Percentiles rank a stretch among this genome's conserved stretches.
These are phyloP conservation scores for Nothophoma quercina DNA, from an alignment of 2,329 filamentous ascomycete species.

Conservation along the genomic window DNA sequence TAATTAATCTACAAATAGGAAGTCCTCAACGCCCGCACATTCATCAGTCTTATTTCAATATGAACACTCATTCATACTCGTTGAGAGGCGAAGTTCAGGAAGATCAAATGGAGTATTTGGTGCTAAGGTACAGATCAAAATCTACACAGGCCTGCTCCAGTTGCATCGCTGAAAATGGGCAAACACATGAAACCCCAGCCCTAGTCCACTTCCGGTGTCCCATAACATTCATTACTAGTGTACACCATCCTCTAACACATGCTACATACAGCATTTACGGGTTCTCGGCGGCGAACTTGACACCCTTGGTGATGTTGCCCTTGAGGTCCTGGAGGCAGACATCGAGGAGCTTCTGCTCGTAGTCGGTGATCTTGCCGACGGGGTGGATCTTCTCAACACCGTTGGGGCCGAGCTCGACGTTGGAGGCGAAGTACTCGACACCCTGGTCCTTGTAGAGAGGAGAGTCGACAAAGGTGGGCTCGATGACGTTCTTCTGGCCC, in stretches of 20 bases:
- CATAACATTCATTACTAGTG: constrained; percentile 38
- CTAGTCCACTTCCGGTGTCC: constrained; percentile 30
- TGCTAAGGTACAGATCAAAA: constrained; percentile 32
- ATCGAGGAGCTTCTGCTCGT: constrained; percentile 90
- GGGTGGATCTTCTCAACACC: constrained; percentile 94
- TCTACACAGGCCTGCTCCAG: constrained; percentile 25
- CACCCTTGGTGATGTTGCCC: constrained; percentile 95
- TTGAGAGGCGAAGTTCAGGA: background rate
- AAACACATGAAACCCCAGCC: constrained; percentile 26
- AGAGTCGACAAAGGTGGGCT: constrained; percentile 97
- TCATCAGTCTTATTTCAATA: too few relatives aligned
- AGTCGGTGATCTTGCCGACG: constrained; percentile 81
- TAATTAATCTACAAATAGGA: too few relatives aligned
- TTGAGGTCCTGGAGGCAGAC: constrained; percentile 83
- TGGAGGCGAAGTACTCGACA: constrained; percentile 94
- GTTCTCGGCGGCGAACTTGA: constrained; percentile 70
- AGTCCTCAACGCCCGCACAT: too few relatives aligned
- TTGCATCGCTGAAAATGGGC: constrained; percentile 24
- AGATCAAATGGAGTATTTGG: constrained; percentile 28
- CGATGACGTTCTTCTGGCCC: constrained; percentile 92
- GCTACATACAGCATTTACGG: constrained; percentile 38
- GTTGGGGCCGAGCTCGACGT: constrained; percentile 93
- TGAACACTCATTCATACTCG: too few relatives aligned
- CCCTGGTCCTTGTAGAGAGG: constrained; percentile 99
- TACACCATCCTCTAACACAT: constrained; percentile 24